Base-by-base conservation (phyloP, 1,139 yeast genomes). In the Debaryomycetaceae sp. region DNA sequence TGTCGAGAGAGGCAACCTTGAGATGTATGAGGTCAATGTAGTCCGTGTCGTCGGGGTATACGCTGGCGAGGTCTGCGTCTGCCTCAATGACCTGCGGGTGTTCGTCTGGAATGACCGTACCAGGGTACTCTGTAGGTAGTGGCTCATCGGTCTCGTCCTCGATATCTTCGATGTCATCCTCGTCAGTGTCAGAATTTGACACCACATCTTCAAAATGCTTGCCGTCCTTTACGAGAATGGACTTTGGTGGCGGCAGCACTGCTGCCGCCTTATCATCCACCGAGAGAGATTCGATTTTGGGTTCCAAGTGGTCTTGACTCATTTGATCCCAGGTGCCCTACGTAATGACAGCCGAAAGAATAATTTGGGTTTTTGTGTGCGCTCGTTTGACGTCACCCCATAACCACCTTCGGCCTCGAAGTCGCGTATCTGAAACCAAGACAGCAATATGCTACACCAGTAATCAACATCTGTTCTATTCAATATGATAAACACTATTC, bases 21-120 rank as follows among this genome's bases (percentile, higher is more conserved):
- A 85, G 58, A 53, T 91, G 97, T 23, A 88, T 72, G 34, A 91
- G 61, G 37, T 85, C 95, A 27, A 91, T 65, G 31, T 71, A 76
- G 23, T 76, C 83, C 0, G 78, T 62, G 41, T 86, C 89, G 11
- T 65, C 62, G 0, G 77, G 78, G 23, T 75, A 56, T 23, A 75
- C 88, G 3, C 63, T 64, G 0, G 94, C 74, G 33, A 88, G 59
- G 37, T 85, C 91, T 19, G 45, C 51, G 39, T 68, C 73, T 1
- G 71, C 66, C n/a, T 63, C 71, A 21, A 68, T 66, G 34, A 53
- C 54, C 35, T 65, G 62, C 49, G 41, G 75, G 28, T 68, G 53
- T 1, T 61, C 56, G 44, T 81, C 91, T 0, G 80, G 81, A 4
- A 80, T 57, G 3, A 76, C 61, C 1, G 73, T 63, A 30, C 76